Evolutionary conservation across 257 asterid species (phyloP), one percentile per base, ranked within the genome.

Genomic region (Solanum habrochaites): DNA sequence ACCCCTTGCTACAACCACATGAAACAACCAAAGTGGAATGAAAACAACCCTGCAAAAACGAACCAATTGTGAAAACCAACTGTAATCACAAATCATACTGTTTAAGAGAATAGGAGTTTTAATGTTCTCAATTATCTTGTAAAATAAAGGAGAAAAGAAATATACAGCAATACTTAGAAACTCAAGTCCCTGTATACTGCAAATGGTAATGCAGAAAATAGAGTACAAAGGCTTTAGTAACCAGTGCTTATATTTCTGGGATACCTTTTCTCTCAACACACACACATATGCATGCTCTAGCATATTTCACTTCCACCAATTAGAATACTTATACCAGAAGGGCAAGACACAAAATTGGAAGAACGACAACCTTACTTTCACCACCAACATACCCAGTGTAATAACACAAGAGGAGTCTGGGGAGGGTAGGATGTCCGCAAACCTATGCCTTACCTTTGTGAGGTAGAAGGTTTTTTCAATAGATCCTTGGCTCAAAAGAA

Each of bases 11-110:
- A 95, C 96, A 85, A 96, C 98, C 32, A 93, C 95, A 91, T 97
- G 99, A 93, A 97, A 97, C 91, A 92, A 87, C 99, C 99, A 97
- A 73, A 97, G 92, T 80, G 99, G 99, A 88, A 93, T 86, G 89
- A 94, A 97, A 87, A 94, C 85, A 87, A 89, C 87, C 99, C 99
- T 95, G 93, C 91, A 88, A 89, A 89, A 39, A 49, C 52, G 69
- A 72, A 49, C 72, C 40, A 71, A 20, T 29, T 29, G 40, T 78
- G 40, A 45, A 45, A 78, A 15, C 64, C 37, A 45, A 47, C 43
- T 49, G 42, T 16, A 18, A 80, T 47, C 37, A 80, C n/a, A 8
- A 80, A 47, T 80, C n/a, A 80, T 47, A 80, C 39, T 43, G 39
- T 40, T 74, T 21, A 40, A 74, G 58, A 23, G 29, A 74, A 12